Evolutionary conservation across 192 early-diverging fungal genomes (phyloP).

Genomic region (Coemansia sp.): DNA sequence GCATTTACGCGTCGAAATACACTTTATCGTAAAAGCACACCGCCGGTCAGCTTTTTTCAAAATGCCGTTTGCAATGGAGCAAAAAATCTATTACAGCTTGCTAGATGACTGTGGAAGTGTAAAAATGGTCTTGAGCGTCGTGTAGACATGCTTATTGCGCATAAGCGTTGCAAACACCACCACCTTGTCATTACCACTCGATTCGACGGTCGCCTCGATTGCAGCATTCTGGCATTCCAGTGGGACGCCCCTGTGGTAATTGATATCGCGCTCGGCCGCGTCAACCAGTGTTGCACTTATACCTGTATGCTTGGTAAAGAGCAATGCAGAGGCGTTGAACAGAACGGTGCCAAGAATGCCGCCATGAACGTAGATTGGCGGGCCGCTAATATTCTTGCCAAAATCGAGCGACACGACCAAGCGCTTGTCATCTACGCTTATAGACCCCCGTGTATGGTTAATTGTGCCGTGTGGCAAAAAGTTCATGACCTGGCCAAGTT

Average conservation of each 20-base stretch:
- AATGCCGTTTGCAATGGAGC: too few relatives aligned
- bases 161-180: constrained; percentile 12
- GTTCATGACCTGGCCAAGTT: constrained; percentile 21
- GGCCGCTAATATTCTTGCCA: constrained; percentile 8
- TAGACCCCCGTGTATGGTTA: constrained; percentile 4
- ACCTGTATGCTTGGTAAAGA: constrained; percentile 3
- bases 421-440: neutral
- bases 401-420: constrained; percentile 14
- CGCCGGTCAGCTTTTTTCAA: too few relatives aligned
- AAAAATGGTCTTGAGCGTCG: constrained; percentile 32
- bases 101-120: neutral
- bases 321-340: constrained; percentile 16
- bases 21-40: too few relatives aligned
- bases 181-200: neutral
- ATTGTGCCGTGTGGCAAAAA: constrained; percentile 9
- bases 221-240: constrained; percentile 3
- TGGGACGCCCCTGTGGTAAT: constrained; percentile 18
- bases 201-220: constrained; percentile 17
- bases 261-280: constrained; percentile 11
- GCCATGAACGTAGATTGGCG: constrained; percentile 30
- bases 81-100: constrained; percentile 15
- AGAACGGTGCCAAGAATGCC: constrained; percentile 28
- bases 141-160: neutral
- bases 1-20: too few relatives aligned
- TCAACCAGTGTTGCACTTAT: neutral